Evolutionary conservation across 2,329 filamentous ascomycete genomes (phyloP), one percentile per base, ranked within the genome.

Genomic region (Penicillium occitanis): DNA sequence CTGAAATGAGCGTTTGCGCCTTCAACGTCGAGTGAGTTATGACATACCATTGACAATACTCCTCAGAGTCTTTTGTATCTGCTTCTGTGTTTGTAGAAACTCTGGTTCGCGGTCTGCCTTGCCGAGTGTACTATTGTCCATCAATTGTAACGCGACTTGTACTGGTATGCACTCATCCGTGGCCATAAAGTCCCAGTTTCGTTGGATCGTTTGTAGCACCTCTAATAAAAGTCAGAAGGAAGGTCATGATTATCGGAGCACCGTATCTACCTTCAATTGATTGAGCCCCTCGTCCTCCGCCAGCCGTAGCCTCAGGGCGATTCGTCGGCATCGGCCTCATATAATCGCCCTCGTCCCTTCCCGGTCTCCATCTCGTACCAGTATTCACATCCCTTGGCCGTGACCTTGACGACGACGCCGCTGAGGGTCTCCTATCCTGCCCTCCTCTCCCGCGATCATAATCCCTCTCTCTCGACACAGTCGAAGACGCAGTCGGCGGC

Each of bases 161-260:
- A 98, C 92, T 2, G 95, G 95, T 37, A 97, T 88, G 75, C 93
- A 97, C 74, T 95, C 90, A 68, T 90, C 90, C 72, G 91, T 86
- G 69, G 91, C 92, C 91, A 99, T 95, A 71, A 93, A 90, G 51
- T 91, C 90, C 94, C 95, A 99, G 75, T 96, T 92, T 66, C 86
- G 82, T 75, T 93, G 89, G 73, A 99, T 97, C 71, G 91, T 88
- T 70, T 92, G 88, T 59, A 98, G 83, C 1, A 97, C 83, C 68
- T 86, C 86, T 83, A 50, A 28, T 63, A 42, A 13, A 61, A n/a
- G 35, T 62, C 25, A 62, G 58, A 61, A 51, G 1, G 22, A 5
- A 19, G 3, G 6, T 2, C 5, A 33, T 25, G 3, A 7, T 42
- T 30, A 3, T 14, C 19, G n/a, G 22, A 40, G 14, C 33, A n/a